Evolutionary conservation across 2,329 filamentous ascomycete genomes (phyloP).

Genomic region (Aspergillus carbonarius): DNA sequence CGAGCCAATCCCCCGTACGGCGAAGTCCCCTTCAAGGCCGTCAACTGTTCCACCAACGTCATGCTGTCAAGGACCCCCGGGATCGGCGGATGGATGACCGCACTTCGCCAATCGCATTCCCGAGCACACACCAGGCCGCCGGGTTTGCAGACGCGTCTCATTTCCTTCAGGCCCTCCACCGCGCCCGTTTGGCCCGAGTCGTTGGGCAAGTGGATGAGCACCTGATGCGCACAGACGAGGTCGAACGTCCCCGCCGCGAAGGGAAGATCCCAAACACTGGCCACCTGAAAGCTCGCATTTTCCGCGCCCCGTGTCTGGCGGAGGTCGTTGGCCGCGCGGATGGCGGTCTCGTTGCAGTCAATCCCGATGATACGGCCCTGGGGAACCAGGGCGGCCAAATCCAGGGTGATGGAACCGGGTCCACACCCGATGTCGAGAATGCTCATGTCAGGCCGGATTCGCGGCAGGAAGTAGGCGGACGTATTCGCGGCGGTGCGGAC

Average conservation of each 20-base stretch:
- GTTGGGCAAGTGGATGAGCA: background rate
- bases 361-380: constrained; percentile 39
- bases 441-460: constrained; percentile 32
- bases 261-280: background rate
- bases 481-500: constrained; percentile 36
- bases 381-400: constrained; percentile 37
- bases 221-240: background rate
- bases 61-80: too few species aligned
- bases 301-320: constrained; percentile 26
- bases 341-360: constrained; percentile 26
- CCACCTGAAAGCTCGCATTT: constrained; percentile 32
- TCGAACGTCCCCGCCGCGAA: background rate
- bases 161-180: background rate
- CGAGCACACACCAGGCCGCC: background rate
- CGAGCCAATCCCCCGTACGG: too few species aligned
- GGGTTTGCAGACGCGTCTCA: background rate
- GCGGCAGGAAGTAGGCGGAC: constrained; percentile 38
- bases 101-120: too few species aligned
- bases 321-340: constrained; percentile 31
- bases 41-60: too few species aligned
- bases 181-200: background rate
- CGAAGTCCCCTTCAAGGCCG: too few species aligned
- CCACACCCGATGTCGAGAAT: constrained; percentile 47
- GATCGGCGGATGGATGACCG: too few species aligned
- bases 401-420: constrained; percentile 43